Evolutionary conservation across 2,329 filamentous ascomycete species (phyloP).

Genomic region (Penicillium sp.): DNA sequence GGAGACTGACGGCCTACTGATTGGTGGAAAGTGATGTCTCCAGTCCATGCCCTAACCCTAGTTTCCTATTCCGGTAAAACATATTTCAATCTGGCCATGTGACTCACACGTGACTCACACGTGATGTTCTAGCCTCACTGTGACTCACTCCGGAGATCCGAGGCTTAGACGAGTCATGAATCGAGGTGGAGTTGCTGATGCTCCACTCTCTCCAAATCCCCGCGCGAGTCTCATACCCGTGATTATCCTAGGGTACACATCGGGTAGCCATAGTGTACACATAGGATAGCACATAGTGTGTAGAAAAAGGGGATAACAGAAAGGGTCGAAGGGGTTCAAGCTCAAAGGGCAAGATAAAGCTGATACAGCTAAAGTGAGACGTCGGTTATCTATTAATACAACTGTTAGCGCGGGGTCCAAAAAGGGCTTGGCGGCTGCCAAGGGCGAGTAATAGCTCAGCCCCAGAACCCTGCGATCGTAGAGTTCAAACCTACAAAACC

Average conservation of each 20-base stretch:
- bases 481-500: slow-evolving; percentile 9
- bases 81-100: neutral
- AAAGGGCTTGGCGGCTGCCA: slow-evolving; percentile 17
- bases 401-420: slow-evolving; percentile 21
- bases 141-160: neutral
- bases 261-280: neutral
- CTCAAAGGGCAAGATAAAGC: neutral
- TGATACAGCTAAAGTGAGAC: neutral
- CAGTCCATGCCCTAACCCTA: slow-evolving; percentile 21
- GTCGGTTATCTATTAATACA: neutral
- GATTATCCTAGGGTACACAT: neutral
- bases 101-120: neutral
- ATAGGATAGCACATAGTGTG: too few relatives aligned
- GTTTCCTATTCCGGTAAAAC: slow-evolving; percentile 9
- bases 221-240: neutral
- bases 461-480: slow-evolving; percentile 2
- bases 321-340: neutral
- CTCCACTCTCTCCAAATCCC: slow-evolving; percentile 4
- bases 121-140: neutral
- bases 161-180: neutral
- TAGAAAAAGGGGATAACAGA: neutral
- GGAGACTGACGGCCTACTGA: slow-evolving; percentile 12
- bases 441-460: slow-evolving; percentile 18
- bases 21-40: slow-evolving; percentile 15
- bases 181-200: neutral